Conservation (phyloP, 352 stramenopile genomes). For the Paralagenidium karlingii region DNA sequence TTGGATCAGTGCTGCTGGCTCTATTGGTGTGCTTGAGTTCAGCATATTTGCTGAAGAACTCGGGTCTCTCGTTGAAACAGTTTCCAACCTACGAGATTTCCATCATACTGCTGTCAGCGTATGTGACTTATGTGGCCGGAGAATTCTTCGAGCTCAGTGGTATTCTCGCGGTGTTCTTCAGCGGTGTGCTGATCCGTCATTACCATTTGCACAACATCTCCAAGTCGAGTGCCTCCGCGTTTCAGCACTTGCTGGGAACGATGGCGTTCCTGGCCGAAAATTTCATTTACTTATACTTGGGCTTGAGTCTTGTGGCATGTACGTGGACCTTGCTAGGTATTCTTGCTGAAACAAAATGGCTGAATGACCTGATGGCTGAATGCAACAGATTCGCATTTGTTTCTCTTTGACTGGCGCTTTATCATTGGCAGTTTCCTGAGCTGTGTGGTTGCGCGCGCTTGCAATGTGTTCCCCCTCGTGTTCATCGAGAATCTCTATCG, state of each 20-base stretch:
- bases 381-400: slow-evolving; percentile 26
- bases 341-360: too few relatives aligned
- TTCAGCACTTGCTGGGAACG: slow-evolving; percentile 47
- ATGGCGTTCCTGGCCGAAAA: slow-evolving; percentile 58
- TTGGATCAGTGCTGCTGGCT: slow-evolving; percentile 31
- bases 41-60: slow-evolving; percentile 30
- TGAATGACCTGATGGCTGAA: too few relatives aligned
- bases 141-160: slow-evolving; percentile 64
- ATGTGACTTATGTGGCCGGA: slow-evolving; percentile 56
- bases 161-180: slow-evolving; percentile 90
- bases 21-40: slow-evolving; percentile 29
- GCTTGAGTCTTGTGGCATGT: slow-evolving; percentile 59
- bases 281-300: slow-evolving; percentile 62
- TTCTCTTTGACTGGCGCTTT: slow-evolving; percentile 62
- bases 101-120: slow-evolving; percentile 58
- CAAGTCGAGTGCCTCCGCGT: slow-evolving; percentile 30
- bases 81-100: slow-evolving; percentile 60
- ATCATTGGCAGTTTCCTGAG: slow-evolving; percentile 24
- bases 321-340: too few relatives aligned
- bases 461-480: slow-evolving; percentile 67
- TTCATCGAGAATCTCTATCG: slow-evolving; percentile 30
- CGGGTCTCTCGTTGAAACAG: slow-evolving; percentile 24
- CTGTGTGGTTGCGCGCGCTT: slow-evolving; percentile 29
- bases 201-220: slow-evolving; percentile 68
- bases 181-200: slow-evolving; percentile 59